phyloP scores from a whole-genome alignment of 257 asterid genomes.

The Solanum arcanum region DNA sequence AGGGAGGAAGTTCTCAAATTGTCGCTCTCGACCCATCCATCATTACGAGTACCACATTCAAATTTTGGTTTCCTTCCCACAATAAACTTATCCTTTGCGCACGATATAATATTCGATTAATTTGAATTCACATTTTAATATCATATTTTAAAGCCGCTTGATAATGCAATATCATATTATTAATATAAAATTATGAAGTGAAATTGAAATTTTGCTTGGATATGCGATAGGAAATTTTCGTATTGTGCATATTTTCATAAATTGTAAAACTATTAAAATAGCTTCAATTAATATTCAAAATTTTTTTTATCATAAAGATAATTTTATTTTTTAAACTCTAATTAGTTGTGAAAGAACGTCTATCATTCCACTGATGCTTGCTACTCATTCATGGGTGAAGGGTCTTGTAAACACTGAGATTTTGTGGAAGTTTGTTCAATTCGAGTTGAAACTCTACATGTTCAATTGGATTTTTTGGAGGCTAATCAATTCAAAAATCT shows the following conservation, averaged over 20 bases:
- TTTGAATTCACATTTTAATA: background rate
- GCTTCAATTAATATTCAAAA: background rate
- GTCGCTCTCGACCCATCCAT: background rate
- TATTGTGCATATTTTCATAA: no score
- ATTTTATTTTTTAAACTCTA: background rate
- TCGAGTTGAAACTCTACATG: no score
- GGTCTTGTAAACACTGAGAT: no score
- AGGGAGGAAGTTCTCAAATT: background rate
- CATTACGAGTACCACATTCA: background rate
- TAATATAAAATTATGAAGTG: no score
- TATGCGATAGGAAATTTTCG: no score
- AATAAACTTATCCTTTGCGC: rapidly evolving
- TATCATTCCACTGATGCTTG: background rate
- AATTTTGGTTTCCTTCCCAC: background rate
- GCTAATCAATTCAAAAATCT: no score
- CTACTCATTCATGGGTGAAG: background rate
- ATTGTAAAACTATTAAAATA: no score
- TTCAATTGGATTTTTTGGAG: no score
- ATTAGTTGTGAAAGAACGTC: background rate
- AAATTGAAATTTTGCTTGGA: no score
- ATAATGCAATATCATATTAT: no score
- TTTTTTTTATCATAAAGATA: rapidly evolving
- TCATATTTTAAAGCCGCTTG: rapidly evolving
- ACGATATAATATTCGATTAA: no score
- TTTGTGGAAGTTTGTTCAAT: no score